Percentiles rank a stretch among this genome's conserved stretches.
Evolutionary conservation across 192 early-diverging fungal species (phyloP).

Genomic region (Cetraspora pellucida): DNA sequence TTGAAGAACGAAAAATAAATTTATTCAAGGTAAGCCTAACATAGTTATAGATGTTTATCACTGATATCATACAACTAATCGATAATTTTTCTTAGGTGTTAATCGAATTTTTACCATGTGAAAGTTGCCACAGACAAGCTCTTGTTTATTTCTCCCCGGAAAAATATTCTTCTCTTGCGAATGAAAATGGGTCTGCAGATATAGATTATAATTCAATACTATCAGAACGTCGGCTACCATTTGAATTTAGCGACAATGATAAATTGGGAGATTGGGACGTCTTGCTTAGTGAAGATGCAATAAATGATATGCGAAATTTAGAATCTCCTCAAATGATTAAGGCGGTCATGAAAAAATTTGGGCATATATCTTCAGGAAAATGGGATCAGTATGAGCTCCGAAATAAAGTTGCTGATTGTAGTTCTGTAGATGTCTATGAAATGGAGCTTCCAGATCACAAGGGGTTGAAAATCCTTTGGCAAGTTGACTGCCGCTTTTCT

Average conservation of each 20-base stretch:
- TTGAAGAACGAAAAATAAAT: slow-evolving; percentile 20
- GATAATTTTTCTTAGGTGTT: background rate
- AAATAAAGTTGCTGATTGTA: background rate
- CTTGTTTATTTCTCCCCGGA: background rate
- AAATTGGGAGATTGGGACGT: slow-evolving; percentile 21
- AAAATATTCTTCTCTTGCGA: background rate
- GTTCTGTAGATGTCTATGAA: slow-evolving; percentile 1
- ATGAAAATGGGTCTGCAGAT: background rate
- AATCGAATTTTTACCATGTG: slow-evolving; percentile 5
- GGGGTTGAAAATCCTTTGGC: slow-evolving; percentile 18
- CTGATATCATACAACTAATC: background rate
- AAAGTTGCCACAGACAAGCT: slow-evolving; percentile 9
- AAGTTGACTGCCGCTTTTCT: slow-evolving; percentile 24
- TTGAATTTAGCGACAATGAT: slow-evolving; percentile 26
- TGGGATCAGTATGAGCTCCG: slow-evolving; percentile 5
- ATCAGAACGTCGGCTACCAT: slow-evolving; percentile 17
- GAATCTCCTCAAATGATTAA: background rate
- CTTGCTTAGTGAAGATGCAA: slow-evolving; percentile 23
- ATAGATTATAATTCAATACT: background rate
- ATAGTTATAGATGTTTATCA: background rate
- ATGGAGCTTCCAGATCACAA: background rate
- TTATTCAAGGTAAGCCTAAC: slow-evolving; percentile 1
- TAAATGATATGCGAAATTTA: slow-evolving; percentile 18
- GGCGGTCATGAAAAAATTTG: slow-evolving; percentile 14
- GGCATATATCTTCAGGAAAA: slow-evolving; percentile 8